These are phyloP conservation scores for Excoecaria agallocha DNA, from an alignment of 345 rosid genomes.

Conservation along the genomic window DNA sequence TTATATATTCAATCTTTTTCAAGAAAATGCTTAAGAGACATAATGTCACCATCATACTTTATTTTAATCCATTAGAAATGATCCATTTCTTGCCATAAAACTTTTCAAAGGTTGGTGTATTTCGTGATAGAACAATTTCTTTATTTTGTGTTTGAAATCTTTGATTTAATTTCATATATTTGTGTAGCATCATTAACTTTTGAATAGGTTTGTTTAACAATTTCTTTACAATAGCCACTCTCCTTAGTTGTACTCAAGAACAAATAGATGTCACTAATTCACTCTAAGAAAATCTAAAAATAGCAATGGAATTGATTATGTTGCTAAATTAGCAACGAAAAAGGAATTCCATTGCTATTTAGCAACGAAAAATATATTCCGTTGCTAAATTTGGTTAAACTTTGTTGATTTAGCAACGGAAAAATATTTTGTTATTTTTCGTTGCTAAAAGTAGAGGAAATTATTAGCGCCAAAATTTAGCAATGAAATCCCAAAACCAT, in stretches of 20 bases:
- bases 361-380: no score
- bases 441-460: no score
- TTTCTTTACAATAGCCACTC: no score
- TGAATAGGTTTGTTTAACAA: background rate
- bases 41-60: background rate
- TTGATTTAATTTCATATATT: background rate
- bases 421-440: no score
- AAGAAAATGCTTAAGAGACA: background rate
- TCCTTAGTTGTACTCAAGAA: background rate
- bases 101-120: background rate
- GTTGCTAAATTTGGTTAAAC: no score
- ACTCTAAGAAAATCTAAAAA: no score
- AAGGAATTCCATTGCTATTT: no score
- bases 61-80: background rate
- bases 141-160: background rate
- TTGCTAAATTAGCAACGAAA: no score
- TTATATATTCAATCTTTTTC: conserved; percentile 2
- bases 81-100: background rate
- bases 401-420: no score
- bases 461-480: no score
- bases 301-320: no score
- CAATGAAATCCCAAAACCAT: no score
- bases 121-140: background rate
- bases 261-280: background rate
- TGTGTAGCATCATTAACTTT: background rate